These are phyloP conservation scores for Persicaria maculosa DNA, from an alignment of 148 eudicot species.

Conservation along the genomic window DNA sequence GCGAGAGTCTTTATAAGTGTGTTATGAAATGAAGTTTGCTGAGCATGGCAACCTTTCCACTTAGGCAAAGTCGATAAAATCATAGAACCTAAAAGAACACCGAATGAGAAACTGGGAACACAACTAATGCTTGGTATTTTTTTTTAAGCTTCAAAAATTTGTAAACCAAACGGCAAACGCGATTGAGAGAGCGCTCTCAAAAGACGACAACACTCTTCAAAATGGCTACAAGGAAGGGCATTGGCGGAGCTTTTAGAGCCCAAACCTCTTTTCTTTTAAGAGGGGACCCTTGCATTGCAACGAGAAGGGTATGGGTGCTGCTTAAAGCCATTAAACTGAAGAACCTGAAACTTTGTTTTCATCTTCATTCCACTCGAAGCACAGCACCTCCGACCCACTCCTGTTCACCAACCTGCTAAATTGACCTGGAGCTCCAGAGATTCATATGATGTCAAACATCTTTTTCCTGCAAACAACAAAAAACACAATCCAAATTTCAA, in stretches of 20 bases:
- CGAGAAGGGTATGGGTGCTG: neutral
- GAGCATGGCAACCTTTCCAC: neutral
- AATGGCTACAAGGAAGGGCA: neutral
- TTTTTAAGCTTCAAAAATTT: conserved; percentile 4
- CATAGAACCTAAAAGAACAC: neutral
- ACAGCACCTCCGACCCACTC: neutral
- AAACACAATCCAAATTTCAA: neutral
- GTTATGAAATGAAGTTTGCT: neutral
- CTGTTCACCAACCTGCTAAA: neutral
- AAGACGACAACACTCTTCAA: neutral
- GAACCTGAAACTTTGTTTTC: neutral
- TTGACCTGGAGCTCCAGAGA: neutral
- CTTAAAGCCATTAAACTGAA: neutral
- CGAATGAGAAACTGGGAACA: neutral
- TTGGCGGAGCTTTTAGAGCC: neutral
- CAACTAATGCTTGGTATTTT: conserved; percentile 6
- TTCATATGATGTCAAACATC: conserved; percentile 5
- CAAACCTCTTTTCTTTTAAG: neutral
- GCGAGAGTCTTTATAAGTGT: too few relatives aligned
- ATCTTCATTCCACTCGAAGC: neutral
- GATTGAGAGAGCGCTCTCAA: neutral
- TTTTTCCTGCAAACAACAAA: neutral
- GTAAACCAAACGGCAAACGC: neutral
- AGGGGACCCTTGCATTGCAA: neutral
- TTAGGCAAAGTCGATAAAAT: neutral